Evolutionary conservation across 225 moss, liverwort and hornwort species (phyloP).

Genomic region (Pleurozium schreberi): DNA sequence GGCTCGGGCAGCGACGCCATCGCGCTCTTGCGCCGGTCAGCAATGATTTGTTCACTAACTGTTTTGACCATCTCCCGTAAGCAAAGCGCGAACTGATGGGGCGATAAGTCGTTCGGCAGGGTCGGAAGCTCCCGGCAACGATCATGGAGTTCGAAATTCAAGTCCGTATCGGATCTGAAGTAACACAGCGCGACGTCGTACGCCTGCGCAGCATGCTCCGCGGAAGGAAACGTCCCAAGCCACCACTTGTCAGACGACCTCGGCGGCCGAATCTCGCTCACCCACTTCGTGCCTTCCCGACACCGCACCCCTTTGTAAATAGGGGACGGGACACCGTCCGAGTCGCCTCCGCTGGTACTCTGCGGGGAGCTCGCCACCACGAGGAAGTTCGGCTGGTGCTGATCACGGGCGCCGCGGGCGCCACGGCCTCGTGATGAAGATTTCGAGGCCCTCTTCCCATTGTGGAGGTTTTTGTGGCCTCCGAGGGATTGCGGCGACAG

Average conservation of each 20-base stretch:
- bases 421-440: not conserved
- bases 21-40: not conserved
- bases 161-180: not conserved
- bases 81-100: not conserved
- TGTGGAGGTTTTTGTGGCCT: conserved; percentile 27
- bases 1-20: not conserved
- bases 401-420: not conserved
- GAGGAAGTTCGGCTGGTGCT: not conserved
- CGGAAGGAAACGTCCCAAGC: conserved; percentile 18
- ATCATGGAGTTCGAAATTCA: not conserved
- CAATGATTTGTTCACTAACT: not conserved
- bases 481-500: conserved; percentile 5
- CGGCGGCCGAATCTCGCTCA: conserved; percentile 30
- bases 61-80: not conserved
- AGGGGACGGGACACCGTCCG: not conserved
- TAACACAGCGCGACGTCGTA: conserved; percentile 28
- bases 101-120: not conserved
- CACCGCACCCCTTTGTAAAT: conserved; percentile 18
- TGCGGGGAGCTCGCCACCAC: not conserved
- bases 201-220: conserved; percentile 21
- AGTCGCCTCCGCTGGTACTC: not conserved
- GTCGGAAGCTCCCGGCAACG: not conserved
- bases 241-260: conserved; percentile 1
- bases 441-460: not conserved
- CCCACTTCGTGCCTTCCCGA: conserved; percentile 13